phyloP scores from a whole-genome alignment of 352 stramenopile genomes.

The Globisporangium heterothallicum region DNA sequence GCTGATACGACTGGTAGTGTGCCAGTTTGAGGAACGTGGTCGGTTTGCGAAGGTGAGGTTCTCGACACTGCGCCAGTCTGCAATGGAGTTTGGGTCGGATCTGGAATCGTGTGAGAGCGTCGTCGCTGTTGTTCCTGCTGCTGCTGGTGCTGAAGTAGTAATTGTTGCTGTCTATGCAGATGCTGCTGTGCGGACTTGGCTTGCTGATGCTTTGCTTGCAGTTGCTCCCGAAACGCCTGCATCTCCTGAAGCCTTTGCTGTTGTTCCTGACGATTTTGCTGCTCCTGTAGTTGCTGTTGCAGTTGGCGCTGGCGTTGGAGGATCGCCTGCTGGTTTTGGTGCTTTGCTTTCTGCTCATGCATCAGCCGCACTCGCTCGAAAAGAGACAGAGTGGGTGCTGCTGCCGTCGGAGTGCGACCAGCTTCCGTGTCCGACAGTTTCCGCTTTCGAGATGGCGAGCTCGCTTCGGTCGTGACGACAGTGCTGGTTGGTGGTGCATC shows the following conservation, averaged over 20 bases:
- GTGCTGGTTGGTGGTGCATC: background rate
- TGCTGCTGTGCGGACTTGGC: slow-evolving; percentile 7
- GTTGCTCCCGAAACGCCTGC: slow-evolving; percentile 2
- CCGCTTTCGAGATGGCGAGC: slow-evolving; percentile 22
- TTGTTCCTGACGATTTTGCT: slow-evolving; percentile 7
- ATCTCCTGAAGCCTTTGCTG: slow-evolving; percentile 6
- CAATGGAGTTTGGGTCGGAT: background rate
- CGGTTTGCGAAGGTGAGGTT: background rate
- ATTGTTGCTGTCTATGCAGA: slow-evolving; percentile 9
- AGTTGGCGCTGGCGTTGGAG: slow-evolving; percentile 6
- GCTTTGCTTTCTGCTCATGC: slow-evolving; percentile 24
- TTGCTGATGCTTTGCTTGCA: slow-evolving; percentile 6
- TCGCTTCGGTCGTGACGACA: background rate
- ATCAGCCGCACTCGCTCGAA: slow-evolving; percentile 42
- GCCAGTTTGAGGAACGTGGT: background rate
- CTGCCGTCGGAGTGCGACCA: background rate
- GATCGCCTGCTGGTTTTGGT: slow-evolving; percentile 14
- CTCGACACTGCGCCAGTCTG: too few relatives aligned
- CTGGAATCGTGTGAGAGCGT: background rate
- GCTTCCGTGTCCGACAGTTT: slow-evolving; percentile 18
- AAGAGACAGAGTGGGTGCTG: slow-evolving; percentile 20
- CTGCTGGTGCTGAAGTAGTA: slow-evolving; percentile 6
- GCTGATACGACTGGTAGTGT: background rate
- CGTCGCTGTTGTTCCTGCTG: slow-evolving; percentile 8
- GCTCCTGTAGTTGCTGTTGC: background rate